Evolutionary conservation across 768 basidiomycete species (phyloP), one percentile per base, ranked within the genome.

Genomic region (Lyophyllum decastes): DNA sequence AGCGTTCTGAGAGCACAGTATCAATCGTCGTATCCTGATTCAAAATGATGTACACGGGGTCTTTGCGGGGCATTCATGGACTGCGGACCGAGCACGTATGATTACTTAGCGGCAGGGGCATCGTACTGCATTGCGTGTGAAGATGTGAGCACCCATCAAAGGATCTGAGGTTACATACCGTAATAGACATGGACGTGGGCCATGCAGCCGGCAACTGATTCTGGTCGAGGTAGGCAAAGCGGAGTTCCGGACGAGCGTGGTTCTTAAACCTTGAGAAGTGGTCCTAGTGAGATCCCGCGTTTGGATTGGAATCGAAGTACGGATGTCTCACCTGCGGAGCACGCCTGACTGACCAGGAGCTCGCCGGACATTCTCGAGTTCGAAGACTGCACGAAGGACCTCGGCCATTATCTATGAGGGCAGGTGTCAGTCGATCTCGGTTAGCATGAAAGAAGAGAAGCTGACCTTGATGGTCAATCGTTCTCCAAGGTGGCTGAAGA

Each of bases 291-390:
- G 47, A 24, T 9, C n/a, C n/a, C n/a, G 3, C 21, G 1, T 14
- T 24, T 21, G 38, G 11, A 27, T 21, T 38, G 12, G 21, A 2
- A 10, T 59, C n/a, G 3, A n/a, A n/a, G n/a, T 8, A 26, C n/a
- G 1, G 11, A 35, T 17, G 21, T 65, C 72, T 53, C 54, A 81
- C 83, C 86, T 77, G 55, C 80, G 80, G 33, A 94, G 81, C 10
- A 55, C 61, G 0, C 92, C 92, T 4, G 88, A 90, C 48, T 80
- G 76, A 0, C 86, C 87, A 1, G 88, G 89, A 3, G 84, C 89
- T 47, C 89, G 86, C 34, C 80, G 76, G 45, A 93, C 61, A 49
- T 84, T 84, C 22, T 79, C 72, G 44, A 82, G 77, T 35, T 78
- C 78, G 58, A 86, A 86, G 22, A 93, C 73, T 2, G 81, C 86